Percentiles rank a stretch among this genome's conserved stretches.
Evolutionary conservation across 495 filamentous ascomycete species (phyloP).

Genomic region (Aspergillus steynii): DNA sequence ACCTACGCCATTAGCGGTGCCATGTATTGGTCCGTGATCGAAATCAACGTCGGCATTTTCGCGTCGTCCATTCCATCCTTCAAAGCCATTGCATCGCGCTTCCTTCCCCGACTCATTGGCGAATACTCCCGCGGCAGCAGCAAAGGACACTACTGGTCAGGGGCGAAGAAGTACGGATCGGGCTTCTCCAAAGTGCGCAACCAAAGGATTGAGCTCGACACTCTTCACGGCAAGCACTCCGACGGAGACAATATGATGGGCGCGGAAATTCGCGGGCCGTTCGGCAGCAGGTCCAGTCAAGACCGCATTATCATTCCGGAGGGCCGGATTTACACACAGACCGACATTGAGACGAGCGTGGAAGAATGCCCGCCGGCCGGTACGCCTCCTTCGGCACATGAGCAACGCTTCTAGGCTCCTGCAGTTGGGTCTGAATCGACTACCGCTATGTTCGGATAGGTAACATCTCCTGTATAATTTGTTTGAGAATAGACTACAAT

Average conservation of each 20-base stretch:
- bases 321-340: conserved; percentile 39
- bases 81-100: conserved; percentile 43
- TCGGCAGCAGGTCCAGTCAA: conserved; percentile 27
- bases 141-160: conserved; percentile 33
- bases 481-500: no score
- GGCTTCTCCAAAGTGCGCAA: conserved; percentile 35
- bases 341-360: conserved; percentile 40
- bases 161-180: conserved; percentile 24
- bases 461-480: no score
- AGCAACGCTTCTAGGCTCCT: conserved; percentile 30
- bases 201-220: conserved; percentile 22
- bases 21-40: conserved; percentile 49
- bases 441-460: no score
- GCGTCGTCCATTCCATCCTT: conserved; percentile 44
- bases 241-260: conserved; percentile 21
- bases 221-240: conserved; percentile 13
- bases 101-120: conserved; percentile 40
- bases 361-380: conserved; percentile 39
- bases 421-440: no score
- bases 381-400: conserved; percentile 44
- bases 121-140: conserved; percentile 31
- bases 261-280: conserved; percentile 24
- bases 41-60: conserved; percentile 45
- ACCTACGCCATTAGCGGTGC: conserved; percentile 43
- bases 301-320: conserved; percentile 40